These are phyloP conservation scores for Nakazawaea ambrosiae DNA, from an alignment of 805 yeast genomes.

Conservation along the genomic window DNA sequence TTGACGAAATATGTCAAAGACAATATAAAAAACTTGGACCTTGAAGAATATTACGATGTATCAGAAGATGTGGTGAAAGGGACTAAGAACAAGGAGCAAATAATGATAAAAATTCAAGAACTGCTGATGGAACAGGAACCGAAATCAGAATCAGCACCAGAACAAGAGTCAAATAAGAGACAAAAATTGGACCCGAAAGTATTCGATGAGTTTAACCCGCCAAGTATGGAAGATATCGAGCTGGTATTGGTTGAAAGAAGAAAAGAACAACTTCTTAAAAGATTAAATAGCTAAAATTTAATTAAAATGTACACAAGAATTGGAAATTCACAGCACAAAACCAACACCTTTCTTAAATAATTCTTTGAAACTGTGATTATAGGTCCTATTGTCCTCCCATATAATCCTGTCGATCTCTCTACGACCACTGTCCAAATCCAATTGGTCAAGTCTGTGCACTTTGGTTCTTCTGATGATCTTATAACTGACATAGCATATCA, in stretches of 20 bases:
- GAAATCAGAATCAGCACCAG: background rate
- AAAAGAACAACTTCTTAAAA: conserved; percentile 35
- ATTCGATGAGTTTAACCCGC: conserved; percentile 22
- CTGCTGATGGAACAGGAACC: background rate
- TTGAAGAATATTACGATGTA: conserved; percentile 35
- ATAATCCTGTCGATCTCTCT: conserved; percentile 74
- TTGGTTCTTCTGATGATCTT: conserved; percentile 56
- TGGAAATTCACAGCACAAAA: conserved; percentile 7
- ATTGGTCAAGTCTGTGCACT: conserved; percentile 60
- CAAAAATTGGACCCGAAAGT: background rate
- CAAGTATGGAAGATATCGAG: conserved; percentile 34
- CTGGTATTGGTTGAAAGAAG: conserved; percentile 37
- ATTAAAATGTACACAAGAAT: too few relatives aligned
- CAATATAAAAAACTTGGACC: conserved; percentile 18
- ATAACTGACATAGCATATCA: conserved; percentile 38
- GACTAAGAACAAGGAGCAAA: too few relatives aligned
- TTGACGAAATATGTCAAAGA: conserved; percentile 11
- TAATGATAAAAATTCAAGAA: too few relatives aligned
- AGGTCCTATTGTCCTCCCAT: conserved; percentile 66
- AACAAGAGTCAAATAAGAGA: background rate
- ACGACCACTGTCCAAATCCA: conserved; percentile 80
- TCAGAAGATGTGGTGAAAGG: background rate
- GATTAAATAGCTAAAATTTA: too few relatives aligned
- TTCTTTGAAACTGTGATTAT: conserved; percentile 25
- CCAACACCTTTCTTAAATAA: conserved; percentile 15